Evolutionary conservation across 2,329 filamentous ascomycete species (phyloP), one percentile per base, ranked within the genome.

Genomic region (Ploettnerulaceae sp.): DNA sequence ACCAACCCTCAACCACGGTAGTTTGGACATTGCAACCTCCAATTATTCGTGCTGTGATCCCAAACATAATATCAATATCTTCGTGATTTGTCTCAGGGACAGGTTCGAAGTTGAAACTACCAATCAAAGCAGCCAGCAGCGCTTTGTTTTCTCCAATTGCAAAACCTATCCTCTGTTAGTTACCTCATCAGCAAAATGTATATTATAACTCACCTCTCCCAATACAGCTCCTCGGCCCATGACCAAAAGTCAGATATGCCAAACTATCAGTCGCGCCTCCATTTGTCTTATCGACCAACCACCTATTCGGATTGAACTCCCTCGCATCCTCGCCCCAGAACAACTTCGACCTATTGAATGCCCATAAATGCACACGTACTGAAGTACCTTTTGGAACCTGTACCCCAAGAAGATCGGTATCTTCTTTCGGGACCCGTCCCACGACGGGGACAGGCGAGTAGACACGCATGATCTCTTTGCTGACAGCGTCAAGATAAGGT

Each of bases 191-290:
- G 21, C 11, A 21, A 18, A 7, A 3, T 22, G 12, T 2, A 31
- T 14, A 24, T 21, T 2, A 14, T 5, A 29, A 45, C 46, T 36
- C 28, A 49, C 74, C 73, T 66, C 81, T 76, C 0, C 89, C 89
- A 58, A 95, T 94, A 61, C 89, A 95, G 57, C 81, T 84, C 40
- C 89, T 72, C 3, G 87, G 86, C 0, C 89, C 89, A 62, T 93
- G 86, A 42, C 94, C 64, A 67, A 95, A 95, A 0, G 86, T 89
- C 67, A 89, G 63, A 61, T 85, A 82, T 1, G 82, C 77, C 63
- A 84, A 93, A 65, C 89, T 89, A 55, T 76, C 86, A 12, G 74
- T 71, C 1, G 86, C 83, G 9, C 85, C 84, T 7, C 86, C 86
- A 41, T 83, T 81, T 1, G 73, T 71, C 49, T 67, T 36, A 22